phyloP scores from a whole-genome alignment of 2,329 filamentous ascomycete species.

The Talaromyces sp. region DNA sequence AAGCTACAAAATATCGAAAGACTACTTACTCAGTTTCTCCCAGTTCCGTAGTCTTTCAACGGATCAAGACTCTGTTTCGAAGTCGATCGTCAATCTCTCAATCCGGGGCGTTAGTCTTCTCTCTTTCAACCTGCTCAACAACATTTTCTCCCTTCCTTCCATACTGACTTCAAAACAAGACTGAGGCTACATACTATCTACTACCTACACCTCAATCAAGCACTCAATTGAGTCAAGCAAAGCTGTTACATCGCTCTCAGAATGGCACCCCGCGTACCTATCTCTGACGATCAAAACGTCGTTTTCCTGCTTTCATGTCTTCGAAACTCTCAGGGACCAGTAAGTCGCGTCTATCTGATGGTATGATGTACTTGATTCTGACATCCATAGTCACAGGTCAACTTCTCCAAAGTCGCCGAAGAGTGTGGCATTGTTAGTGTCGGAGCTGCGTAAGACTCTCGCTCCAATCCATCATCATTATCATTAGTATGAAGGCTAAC shows the following conservation, averaged over 20 bases:
- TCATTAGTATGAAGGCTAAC: neutral
- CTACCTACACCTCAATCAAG: neutral
- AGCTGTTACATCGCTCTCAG: neutral
- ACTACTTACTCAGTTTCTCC: neutral
- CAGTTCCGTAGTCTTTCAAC: neutral
- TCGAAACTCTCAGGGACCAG: constrained; percentile 6
- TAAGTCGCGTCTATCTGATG: neutral
- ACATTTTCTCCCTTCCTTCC: neutral
- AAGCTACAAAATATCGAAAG: neutral
- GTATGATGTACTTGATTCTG: neutral
- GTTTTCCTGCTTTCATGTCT: constrained; percentile 13
- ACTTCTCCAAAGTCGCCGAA: constrained; percentile 4
- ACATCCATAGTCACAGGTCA: neutral
- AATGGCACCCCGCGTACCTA: constrained; percentile 3
- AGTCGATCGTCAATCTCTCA: neutral
- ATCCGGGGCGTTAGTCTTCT: neutral
- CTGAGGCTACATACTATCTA: neutral
- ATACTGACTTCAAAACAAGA: neutral
- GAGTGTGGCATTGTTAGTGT: constrained; percentile 12
- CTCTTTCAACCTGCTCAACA: neutral
- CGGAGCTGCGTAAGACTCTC: constrained; percentile 12
- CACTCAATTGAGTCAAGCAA: neutral
- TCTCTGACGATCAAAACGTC: constrained; percentile 12
- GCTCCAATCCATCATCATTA: neutral
- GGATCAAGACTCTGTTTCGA: neutral